phyloP scores from a whole-genome alignment of 2,329 filamentous ascomycete genomes.

The Fusarium circinatum region DNA sequence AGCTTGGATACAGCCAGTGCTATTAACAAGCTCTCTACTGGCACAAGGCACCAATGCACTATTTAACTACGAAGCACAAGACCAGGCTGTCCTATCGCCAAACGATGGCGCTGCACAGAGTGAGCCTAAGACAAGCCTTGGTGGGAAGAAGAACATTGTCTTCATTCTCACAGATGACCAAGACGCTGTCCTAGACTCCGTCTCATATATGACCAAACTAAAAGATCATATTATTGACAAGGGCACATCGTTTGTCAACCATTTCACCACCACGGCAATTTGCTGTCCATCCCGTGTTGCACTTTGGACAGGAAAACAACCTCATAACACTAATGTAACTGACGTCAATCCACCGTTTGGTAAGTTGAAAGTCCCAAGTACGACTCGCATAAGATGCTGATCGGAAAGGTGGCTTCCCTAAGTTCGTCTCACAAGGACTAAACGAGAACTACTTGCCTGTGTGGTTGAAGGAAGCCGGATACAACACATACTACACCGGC shows the following conservation, averaged over 20 bases:
- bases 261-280: slow-evolving; percentile 73
- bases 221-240: slow-evolving; percentile 65
- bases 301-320: slow-evolving; percentile 72
- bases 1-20: slow-evolving; percentile 3
- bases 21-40: not conserved
- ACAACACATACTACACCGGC: slow-evolving; percentile 78
- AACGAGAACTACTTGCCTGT: slow-evolving; percentile 76
- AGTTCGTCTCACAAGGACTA: slow-evolving; percentile 71
- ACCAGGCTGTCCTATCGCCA: not conserved
- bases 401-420: slow-evolving; percentile 62
- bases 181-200: slow-evolving; percentile 68
- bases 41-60: not conserved
- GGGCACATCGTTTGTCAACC: slow-evolving; percentile 68
- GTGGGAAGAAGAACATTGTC: slow-evolving; percentile 68
- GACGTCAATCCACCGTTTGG: not conserved
- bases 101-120: not conserved
- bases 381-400: not conserved
- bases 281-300: slow-evolving; percentile 76
- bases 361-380: not conserved
- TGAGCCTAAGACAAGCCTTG: not conserved
- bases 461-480: slow-evolving; percentile 76
- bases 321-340: slow-evolving; percentile 78
- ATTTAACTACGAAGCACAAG: not conserved
- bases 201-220: slow-evolving; percentile 69
- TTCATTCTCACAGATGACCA: slow-evolving; percentile 77